Evolutionary conservation across 2,329 filamentous ascomycete species (phyloP).

Genomic region (Xylariaceae sp.): DNA sequence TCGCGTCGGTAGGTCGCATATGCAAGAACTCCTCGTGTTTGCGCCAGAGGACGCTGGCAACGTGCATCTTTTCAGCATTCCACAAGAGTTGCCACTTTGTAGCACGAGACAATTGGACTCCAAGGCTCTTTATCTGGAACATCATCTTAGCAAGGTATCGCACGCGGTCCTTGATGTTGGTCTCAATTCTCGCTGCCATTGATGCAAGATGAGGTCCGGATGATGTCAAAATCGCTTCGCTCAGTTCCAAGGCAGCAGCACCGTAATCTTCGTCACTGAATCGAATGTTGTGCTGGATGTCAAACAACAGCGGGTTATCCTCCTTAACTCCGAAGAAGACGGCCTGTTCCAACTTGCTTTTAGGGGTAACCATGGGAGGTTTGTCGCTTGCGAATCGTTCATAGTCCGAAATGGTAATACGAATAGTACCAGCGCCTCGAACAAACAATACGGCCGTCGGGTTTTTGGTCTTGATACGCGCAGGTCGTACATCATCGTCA

Average conservation of each 20-base stretch:
- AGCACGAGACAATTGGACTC: conserved; percentile 59
- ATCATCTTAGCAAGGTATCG: conserved; percentile 73
- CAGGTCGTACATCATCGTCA: conserved; percentile 45
- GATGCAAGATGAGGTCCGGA: conserved; percentile 69
- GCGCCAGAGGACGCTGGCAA: conserved; percentile 75
- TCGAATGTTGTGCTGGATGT: conserved; percentile 59
- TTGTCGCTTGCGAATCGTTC: conserved; percentile 56
- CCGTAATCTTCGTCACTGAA: conserved; percentile 71
- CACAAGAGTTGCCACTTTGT: conserved; percentile 80
- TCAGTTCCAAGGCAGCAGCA: conserved; percentile 72
- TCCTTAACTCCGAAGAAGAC: conserved; percentile 84
- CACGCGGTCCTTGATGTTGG: conserved; percentile 71
- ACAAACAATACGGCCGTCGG: conserved; percentile 60
- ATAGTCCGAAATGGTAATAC: conserved; percentile 55
- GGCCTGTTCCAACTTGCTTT: conserved; percentile 88
- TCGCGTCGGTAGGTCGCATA: conserved; percentile 54
- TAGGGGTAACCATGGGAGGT: conserved; percentile 67
- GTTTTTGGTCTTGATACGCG: conserved; percentile 56
- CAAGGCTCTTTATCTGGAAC: conserved; percentile 62
- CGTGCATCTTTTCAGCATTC: conserved; percentile 85
- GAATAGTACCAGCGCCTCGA: conserved; percentile 58
- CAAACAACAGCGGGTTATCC: conserved; percentile 85
- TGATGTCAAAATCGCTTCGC: conserved; percentile 76
- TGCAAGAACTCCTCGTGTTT: conserved; percentile 68
- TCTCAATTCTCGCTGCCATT: conserved; percentile 71